A percentile compares a stretch with the other conserved stretches of the same genome.
Conservation (phyloP, 225 moss, liverwort and hornwort species). For the Antitrichia curtipendula region DNA sequence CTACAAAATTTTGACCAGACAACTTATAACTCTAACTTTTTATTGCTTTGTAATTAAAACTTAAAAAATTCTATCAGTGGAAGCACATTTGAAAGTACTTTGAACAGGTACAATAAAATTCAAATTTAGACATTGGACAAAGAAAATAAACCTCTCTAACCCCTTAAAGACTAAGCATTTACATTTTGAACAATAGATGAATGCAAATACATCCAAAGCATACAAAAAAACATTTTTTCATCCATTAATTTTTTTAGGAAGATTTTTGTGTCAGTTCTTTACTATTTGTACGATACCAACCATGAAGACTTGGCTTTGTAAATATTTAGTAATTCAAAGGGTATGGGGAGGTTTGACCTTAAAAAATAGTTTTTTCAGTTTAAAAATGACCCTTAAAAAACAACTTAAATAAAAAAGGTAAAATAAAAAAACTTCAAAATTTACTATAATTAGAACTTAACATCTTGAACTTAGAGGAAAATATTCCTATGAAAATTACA, state of each 20-base stretch:
- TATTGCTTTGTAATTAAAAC: neutral
- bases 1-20: neutral
- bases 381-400: neutral
- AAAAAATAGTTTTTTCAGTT: neutral
- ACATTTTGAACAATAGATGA: too few species aligned
- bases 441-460: neutral
- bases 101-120: too few species aligned
- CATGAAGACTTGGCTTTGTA: neutral
- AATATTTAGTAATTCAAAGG: neutral
- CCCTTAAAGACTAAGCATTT: accelerated
- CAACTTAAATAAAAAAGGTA: too few species aligned
- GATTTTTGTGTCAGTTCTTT: neutral
- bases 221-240: too few species aligned
- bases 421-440: too few species aligned
- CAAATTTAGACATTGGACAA: too few species aligned
- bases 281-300: neutral
- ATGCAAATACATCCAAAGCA: too few species aligned
- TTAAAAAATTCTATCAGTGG: neutral
- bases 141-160: too few species aligned
- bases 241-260: too few species aligned
- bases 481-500: neutral
- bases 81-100: too few species aligned
- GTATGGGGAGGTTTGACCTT: accelerated
- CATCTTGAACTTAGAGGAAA: neutral
- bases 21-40: neutral